Evolutionary conservation across 164 flowering plant genomes (phyloP), one percentile per base, ranked within the genome.

Genomic region (Saururus chinensis): DNA sequence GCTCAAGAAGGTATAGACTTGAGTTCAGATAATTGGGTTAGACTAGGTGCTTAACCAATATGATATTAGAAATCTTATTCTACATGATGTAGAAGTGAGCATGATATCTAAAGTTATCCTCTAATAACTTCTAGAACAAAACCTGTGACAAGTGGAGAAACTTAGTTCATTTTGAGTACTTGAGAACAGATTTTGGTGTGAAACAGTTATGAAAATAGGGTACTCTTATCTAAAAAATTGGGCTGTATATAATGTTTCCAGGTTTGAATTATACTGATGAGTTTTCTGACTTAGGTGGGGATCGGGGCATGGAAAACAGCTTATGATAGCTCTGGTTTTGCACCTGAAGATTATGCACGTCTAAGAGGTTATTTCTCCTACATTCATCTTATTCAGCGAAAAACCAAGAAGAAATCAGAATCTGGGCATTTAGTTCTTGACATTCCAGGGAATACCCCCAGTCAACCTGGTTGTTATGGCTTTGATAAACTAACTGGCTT

Each of bases 321-420:
- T 21, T 69, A 70, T 9, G 95, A 90, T 70, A 73, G 65, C 51
- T 76, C 81, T 7, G 97, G 97, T 57, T 72, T 78, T 59, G 82
- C 92, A 24, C 97, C 95, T 5, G 60, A 80, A 51, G 92, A 83
- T 64, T 86, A 87, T 66, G 95, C 95, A 20, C 72, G 80, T 59
- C 45, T 80, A 30, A 76, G 81, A 60, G 89, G 90, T 60, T 80
- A 76, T 54, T 67, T 72, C 73, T 71, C 86, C 1, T 90, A 90
- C 76, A 77, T 83, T 60, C 76, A 79, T 59, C 77, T 87, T 24
- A 80, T 90, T 62, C 89, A 83, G 62, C 70, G 63, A 69, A 90
- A 90, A 75, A 71, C 72, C 10, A 74, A 64, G 67, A 74, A 75
- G 72, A 78, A 67, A 64, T 40, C 66, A n/a, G 73, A 62, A 37